Evolutionary conservation across 1,284 basidiomycete species (phyloP), one percentile per base, ranked within the genome.

Genomic region (Athelia sp.): DNA sequence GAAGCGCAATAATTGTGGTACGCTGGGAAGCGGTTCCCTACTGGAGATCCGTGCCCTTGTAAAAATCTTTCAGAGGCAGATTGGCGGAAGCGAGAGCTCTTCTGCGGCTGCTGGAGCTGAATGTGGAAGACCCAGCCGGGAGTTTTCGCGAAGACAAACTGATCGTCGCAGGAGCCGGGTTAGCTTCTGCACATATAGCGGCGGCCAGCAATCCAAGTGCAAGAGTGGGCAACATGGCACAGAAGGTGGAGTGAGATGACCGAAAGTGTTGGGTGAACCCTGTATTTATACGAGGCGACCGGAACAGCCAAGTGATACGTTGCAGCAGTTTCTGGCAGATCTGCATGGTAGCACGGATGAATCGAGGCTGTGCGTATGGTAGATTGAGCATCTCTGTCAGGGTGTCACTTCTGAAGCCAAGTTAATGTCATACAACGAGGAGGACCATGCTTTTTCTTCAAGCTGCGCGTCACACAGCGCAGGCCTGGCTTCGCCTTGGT

Each of bases 11-110:
- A 14, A 46, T 52, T 31, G 38, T 32, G 52, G 42, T 35, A 45
- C 15, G 45, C 38, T 18, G 47, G 44, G 26, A 31, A n/a, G n/a
- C n/a, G n/a, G 6, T 40, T 6, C 56, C 67, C 58, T 52, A 78
- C 74, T 79, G 77, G 22, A 79, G 67, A 57, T 79, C 78, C 23
- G 77, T 79, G 23, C 76, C 75, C 36, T 69, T 56, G 67, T 78
- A 80, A 57, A 76, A 77, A 60, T 79, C 75, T 17, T 65, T 65
- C n/a, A 79, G 61, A 43, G 74, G 74, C 31, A 76, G 62, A 21
- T 40, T 40, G 15, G 63, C 53, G 13, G 74, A 68, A 31, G 66
- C 55, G 36, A 76, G 56, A 13, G 69, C 70, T 50, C 73, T 63
- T 17, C 67, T 60, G 50, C 63, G 64, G 36, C 36, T n/a, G n/a